Base-by-base conservation (phyloP, 176 grass and related monocot species). In the Musa itinerans region DNA sequence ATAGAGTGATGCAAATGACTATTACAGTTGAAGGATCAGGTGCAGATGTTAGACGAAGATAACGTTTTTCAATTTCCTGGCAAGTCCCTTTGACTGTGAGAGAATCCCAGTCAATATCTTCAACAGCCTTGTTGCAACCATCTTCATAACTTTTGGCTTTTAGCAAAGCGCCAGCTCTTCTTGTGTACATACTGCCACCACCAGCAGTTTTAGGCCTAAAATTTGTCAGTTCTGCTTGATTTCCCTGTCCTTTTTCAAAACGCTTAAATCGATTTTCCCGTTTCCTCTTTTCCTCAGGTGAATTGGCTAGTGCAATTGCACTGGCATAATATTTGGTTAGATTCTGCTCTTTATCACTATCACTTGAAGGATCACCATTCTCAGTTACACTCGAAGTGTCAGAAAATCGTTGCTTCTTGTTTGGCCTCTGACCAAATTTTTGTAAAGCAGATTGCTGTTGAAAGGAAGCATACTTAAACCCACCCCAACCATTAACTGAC, bases 41-140 rank as follows among this genome's bases (percentile, higher is more conserved):
- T 78, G 90, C 86, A 57, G 80, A 82, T 76, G 94, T 98, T 77
- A 98, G 94, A 55, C 94, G 88, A 74, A 98, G 84, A 83, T 98
- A 93, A 53, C n/a, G 57, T 78, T 98, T 98, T 88, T 98, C 88
- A 80, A 93, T 91, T 77, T 91, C 82, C 48, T 91, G 94, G 75
- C 94, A 98, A 20, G 90, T 93, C 73, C 94, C 94, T 68, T 98
- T 98, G 17, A 98, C 54, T 80, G 88, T 98, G 77, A 98, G 69
- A 49, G 90, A 85, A 86, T 98, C 94, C 94, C 94, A 93, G 25
- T 93, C 84, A 75, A 98, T 89, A 89, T 98, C 94, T 81, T 98
- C 94, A 13, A 98, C 94, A 57, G 90, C 88, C 82, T 64, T 80
- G 66, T 72, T 82, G 77, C 26, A 63, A 65, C 78, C 86, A 87